Conservation (phyloP, 805 yeast species). For the Schwanniomyces vanrijiae region DNA sequence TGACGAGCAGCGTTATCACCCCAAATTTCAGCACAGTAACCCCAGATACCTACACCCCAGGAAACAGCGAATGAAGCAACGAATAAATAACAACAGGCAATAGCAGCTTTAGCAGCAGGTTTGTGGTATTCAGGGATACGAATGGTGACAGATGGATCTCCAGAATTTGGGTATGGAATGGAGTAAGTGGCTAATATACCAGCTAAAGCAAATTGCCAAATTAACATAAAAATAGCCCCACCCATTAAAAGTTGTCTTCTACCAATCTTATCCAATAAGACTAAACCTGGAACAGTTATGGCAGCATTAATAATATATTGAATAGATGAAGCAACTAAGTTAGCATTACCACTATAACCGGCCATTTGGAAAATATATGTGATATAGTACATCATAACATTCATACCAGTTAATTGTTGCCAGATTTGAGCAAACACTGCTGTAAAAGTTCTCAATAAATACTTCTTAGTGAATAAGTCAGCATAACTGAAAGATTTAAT, state of each 20-base stretch:
- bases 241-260: constrained; percentile 60
- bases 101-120: constrained; percentile 41
- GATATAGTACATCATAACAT: constrained; percentile 63
- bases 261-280: constrained; percentile 59
- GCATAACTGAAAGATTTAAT: constrained; percentile 44
- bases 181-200: constrained; percentile 40
- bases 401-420: constrained; percentile 62
- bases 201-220: constrained; percentile 40
- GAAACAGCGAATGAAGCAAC: constrained; percentile 52
- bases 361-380: constrained; percentile 62
- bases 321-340: constrained; percentile 56
- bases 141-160: constrained; percentile 25
- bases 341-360: constrained; percentile 48
- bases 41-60: constrained; percentile 55
- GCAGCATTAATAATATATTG: constrained; percentile 57
- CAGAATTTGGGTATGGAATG: constrained; percentile 16
- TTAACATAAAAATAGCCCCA: constrained; percentile 48
- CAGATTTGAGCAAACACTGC: constrained; percentile 57
- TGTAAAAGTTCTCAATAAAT: constrained; percentile 48
- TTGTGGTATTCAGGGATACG: constrained; percentile 30
- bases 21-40: constrained; percentile 63
- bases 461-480: constrained; percentile 52
- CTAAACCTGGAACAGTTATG: constrained; percentile 62
- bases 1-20: constrained; percentile 50
- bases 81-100: constrained; percentile 51